Evolutionary conservation across 106 monocot genomes (phyloP).

Genomic region (Apostasia shenzhenica): DNA sequence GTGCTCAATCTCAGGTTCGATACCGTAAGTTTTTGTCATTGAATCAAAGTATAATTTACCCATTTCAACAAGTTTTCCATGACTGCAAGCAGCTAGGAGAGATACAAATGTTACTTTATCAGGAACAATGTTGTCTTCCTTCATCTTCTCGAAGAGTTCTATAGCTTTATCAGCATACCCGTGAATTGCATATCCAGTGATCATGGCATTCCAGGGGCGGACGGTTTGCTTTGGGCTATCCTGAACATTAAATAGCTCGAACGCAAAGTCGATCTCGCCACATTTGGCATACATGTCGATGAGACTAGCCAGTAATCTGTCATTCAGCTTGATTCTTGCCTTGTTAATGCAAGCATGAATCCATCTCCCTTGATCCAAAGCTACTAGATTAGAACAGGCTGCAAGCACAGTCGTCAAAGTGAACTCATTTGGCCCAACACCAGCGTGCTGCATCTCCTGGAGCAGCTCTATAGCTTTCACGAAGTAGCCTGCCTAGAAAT

Average conservation of each 20-base stretch:
- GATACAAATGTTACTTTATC: slow-evolving; percentile 50
- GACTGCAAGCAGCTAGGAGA: slow-evolving; percentile 49
- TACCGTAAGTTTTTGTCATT: slow-evolving; percentile 26
- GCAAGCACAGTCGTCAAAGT: slow-evolving; percentile 42
- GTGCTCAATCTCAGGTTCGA: slow-evolving; percentile 48
- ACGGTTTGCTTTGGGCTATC: not conserved
- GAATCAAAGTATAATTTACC: slow-evolving; percentile 34
- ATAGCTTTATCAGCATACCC: slow-evolving; percentile 24
- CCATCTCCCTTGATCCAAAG: slow-evolving; percentile 54
- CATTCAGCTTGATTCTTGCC: slow-evolving; percentile 28
- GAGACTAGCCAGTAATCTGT: slow-evolving; percentile 34
- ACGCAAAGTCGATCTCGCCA: slow-evolving; percentile 28
- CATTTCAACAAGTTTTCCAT: slow-evolving; percentile 36
- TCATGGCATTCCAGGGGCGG: slow-evolving; percentile 45
- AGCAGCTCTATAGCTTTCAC: slow-evolving; percentile 45
- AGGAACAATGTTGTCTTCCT: slow-evolving; percentile 10
- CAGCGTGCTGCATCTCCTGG: slow-evolving; percentile 29
- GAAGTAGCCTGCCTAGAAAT: slow-evolving; percentile 31
- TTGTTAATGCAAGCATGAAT: slow-evolving; percentile 40
- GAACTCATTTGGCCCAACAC: slow-evolving; percentile 36
- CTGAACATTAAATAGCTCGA: slow-evolving; percentile 12
- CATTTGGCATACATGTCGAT: slow-evolving; percentile 65
- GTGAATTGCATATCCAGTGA: slow-evolving; percentile 48
- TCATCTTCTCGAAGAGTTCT: slow-evolving; percentile 35
- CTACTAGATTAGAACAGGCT: slow-evolving; percentile 43